phyloP scores from a whole-genome alignment of 2,329 filamentous ascomycete species.

The Aspergillus glaucus region DNA sequence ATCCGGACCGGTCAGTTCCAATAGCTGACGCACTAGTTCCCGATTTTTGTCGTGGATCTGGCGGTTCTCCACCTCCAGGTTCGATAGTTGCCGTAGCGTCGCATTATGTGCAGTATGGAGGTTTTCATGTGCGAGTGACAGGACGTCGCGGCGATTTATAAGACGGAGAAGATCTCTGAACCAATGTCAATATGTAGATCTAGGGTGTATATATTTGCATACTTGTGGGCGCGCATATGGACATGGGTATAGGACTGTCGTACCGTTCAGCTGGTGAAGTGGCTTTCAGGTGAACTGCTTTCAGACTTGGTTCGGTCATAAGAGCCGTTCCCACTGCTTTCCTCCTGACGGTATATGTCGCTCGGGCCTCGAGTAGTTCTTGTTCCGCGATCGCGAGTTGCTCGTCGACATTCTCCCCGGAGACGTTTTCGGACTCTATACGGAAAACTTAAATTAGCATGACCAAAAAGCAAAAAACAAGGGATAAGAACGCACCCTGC shows the following conservation, averaged over 20 bases:
- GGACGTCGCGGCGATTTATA: slow-evolving; percentile 60
- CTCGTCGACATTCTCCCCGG: slow-evolving; percentile 48
- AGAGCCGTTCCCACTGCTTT: slow-evolving; percentile 63
- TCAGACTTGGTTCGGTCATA: slow-evolving; percentile 67
- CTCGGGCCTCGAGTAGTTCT: slow-evolving; percentile 63
- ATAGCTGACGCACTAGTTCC: slow-evolving; percentile 55
- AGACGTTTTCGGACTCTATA: slow-evolving; percentile 30
- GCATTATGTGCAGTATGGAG: slow-evolving; percentile 50
- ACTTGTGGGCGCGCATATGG: slow-evolving; percentile 1
- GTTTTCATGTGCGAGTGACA: slow-evolving; percentile 58
- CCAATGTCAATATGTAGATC: slow-evolving; percentile 10
- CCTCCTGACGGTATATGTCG: slow-evolving; percentile 63
- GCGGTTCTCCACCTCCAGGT: slow-evolving; percentile 54
- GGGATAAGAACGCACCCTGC: slow-evolving; percentile 26
- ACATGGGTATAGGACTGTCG: slow-evolving; percentile 4
- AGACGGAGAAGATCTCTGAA: slow-evolving; percentile 60
- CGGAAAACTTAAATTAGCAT: neutral
- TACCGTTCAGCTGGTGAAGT: slow-evolving; percentile 64
- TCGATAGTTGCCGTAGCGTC: slow-evolving; percentile 48
- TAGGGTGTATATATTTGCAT: neutral
- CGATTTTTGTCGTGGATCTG: slow-evolving; percentile 55
- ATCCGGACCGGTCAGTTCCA: slow-evolving; percentile 57
- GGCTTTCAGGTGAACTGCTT: slow-evolving; percentile 65
- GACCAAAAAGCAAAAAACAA: slow-evolving; percentile 1
- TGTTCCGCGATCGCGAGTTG: slow-evolving; percentile 52